These are phyloP conservation scores for Baudoinia panamericana DNA, from an alignment of 495 filamentous ascomycete species.

Conservation along the genomic window DNA sequence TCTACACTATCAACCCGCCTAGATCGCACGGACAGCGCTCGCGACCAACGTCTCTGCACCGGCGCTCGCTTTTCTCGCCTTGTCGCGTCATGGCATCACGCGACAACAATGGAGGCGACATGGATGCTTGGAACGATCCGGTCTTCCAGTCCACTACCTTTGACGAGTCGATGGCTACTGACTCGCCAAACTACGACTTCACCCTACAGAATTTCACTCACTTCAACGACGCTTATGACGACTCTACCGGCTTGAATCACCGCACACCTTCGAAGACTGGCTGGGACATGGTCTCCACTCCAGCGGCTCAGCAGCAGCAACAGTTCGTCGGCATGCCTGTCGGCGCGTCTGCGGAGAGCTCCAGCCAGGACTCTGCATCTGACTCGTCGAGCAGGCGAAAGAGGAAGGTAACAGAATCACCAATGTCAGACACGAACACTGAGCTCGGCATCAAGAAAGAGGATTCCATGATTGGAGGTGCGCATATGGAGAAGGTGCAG, in stretches of 20 bases:
- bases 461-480: constrained; percentile 10
- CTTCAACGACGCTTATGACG: constrained; percentile 9
- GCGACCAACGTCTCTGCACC: too few relatives aligned
- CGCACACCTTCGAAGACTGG: constrained; percentile 11
- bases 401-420: constrained; percentile 35
- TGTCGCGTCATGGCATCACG: background rate
- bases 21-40: background rate
- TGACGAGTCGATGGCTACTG: constrained; percentile 6
- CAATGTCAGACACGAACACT: constrained; percentile 25
- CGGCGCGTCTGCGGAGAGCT: constrained; percentile 32
- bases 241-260: constrained; percentile 1
- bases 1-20: background rate
- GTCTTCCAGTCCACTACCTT: constrained; percentile 8
- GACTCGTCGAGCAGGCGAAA: constrained; percentile 33
- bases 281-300: background rate
- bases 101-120: background rate
- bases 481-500: background rate
- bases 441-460: constrained; percentile 7
- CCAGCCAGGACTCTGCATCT: constrained; percentile 36
- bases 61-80: too few relatives aligned
- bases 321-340: constrained; percentile 7
- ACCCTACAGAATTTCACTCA: constrained; percentile 13
- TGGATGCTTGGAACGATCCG: constrained; percentile 14
- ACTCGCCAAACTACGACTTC: constrained; percentile 10
- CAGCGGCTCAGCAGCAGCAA: background rate